Conservation (phyloP, 306 rosid genomes). For the Trichosanthes truncata region DNA sequence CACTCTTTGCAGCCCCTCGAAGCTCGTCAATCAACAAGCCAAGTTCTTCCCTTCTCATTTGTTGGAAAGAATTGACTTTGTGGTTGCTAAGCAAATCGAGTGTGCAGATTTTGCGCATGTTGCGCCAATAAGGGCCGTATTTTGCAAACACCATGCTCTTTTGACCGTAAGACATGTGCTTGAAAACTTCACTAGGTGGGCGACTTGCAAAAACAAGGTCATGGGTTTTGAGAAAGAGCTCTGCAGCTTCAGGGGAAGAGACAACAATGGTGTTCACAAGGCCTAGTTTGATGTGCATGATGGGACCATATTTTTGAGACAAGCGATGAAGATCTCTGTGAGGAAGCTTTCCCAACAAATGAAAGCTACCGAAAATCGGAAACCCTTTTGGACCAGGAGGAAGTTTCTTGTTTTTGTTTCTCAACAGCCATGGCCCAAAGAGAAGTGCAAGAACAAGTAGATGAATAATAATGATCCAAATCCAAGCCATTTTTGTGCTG, state of each 20-base stretch:
- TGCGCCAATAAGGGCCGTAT: not conserved
- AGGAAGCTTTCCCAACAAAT: not conserved
- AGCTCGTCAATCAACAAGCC: constrained; percentile 19
- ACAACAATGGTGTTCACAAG: not conserved
- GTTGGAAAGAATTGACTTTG: not conserved
- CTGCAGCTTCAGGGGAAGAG: not conserved
- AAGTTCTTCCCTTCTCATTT: constrained; percentile 50
- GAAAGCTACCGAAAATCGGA: not conserved
- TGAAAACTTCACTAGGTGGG: not conserved
- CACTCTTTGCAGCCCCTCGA: constrained; percentile 20
- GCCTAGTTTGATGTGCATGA: not conserved
- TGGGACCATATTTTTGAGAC: not conserved
- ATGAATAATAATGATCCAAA: not conserved
- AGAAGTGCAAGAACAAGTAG: not conserved
- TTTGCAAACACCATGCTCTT: not conserved
- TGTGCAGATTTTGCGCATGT: not conserved
- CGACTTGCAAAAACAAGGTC: not conserved
- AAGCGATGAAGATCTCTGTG: not conserved
- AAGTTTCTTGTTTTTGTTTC: not conserved
- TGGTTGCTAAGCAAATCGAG: not conserved
- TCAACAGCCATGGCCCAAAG: not conserved
- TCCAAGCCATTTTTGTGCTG: not conserved
- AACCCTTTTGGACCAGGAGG: not conserved
- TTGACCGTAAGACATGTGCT: not conserved
- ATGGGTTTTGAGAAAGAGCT: not conserved